Evolutionary conservation across 331 rosid genomes (phyloP), one percentile per base, ranked within the genome.

Genomic region (Malus hybrid): DNA sequence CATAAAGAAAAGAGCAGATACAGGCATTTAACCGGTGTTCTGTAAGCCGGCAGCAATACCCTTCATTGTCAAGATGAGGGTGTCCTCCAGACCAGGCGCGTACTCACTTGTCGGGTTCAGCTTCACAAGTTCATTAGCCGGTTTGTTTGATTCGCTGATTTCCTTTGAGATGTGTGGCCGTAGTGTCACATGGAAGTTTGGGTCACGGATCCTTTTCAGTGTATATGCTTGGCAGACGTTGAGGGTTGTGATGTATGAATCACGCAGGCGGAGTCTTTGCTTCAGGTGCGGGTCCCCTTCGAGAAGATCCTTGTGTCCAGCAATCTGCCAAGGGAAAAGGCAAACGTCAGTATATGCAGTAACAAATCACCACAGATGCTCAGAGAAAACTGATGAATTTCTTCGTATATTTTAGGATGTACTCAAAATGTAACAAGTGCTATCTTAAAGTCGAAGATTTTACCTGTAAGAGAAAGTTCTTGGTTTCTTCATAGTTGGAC

Each of bases 201-300:
- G 93, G 81, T 95, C 98, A 1, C 97, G 87, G 73, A 92, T 92
- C 55, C 96, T 80, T 83, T 92, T 92, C 96, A 95, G 62, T 22
- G 99, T 95, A 90, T 95, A 95, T 50, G 99, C 98, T 89, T 95
- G 99, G 90, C 93, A 92, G 16, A 88, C 97, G 63, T 92, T 92
- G 4, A 95, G 89, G 32, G 99, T 95, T 22, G 99, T 95, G 69
- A 95, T 95, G 89, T 90, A 87, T 2, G 98, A 88, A 81, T 92
- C 88, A 57, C 99, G 97, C 36, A 95, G 87, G 5, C 98, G 84
- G 10, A 95, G 93, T 79, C 98, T 89, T 88, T 95, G 99, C 87
- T 88, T 95, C 91, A 95, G 82, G 87, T 88, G 87, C 2, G 86
- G 97, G 66, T 95, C 96, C 2, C 93, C 99, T 86, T 95, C 99